Percentiles rank a stretch among this genome's conserved stretches.
Evolutionary conservation across 2,329 filamentous ascomycete species (phyloP).

Genomic region (Fusarium concolor): DNA sequence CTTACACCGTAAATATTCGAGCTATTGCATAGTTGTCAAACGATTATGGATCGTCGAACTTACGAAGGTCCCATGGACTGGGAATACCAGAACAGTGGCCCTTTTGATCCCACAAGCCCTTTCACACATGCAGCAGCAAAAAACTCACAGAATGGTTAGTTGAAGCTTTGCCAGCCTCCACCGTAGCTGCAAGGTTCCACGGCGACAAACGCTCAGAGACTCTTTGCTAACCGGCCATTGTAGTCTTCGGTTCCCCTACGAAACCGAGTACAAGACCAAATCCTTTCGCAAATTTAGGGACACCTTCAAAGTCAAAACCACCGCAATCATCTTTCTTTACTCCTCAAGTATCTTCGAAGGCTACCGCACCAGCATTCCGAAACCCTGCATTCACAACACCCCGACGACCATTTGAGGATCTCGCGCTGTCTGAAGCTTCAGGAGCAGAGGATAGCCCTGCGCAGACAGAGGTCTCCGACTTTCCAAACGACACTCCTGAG

Average conservation of each 20-base stretch:
- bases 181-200: background rate
- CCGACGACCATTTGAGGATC: slow-evolving; percentile 66
- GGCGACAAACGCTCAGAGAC: slow-evolving; percentile 28
- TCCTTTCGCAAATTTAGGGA: slow-evolving; percentile 52
- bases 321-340: slow-evolving; percentile 61
- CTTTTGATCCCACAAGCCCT: slow-evolving; percentile 70
- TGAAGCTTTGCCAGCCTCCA: background rate
- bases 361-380: slow-evolving; percentile 65
- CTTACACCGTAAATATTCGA: slow-evolving; percentile 19
- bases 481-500: slow-evolving; percentile 64
- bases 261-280: slow-evolving; percentile 51
- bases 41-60: slow-evolving; percentile 64
- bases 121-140: slow-evolving; percentile 65
- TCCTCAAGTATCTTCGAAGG: slow-evolving; percentile 55
- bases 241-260: slow-evolving; percentile 55
- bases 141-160: slow-evolving; percentile 57
- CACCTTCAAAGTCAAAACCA: slow-evolving; percentile 57
- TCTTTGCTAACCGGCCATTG: background rate
- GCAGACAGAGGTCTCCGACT: slow-evolving; percentile 67
- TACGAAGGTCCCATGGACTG: slow-evolving; percentile 74
- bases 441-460: slow-evolving; percentile 71
- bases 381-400: slow-evolving; percentile 75
- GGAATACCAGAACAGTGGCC: slow-evolving; percentile 70
- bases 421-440: slow-evolving; percentile 65
- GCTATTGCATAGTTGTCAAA: slow-evolving; percentile 13